phyloP scores from a whole-genome alignment of 2,329 filamentous ascomycete genomes.

The Drechslera avenae region DNA sequence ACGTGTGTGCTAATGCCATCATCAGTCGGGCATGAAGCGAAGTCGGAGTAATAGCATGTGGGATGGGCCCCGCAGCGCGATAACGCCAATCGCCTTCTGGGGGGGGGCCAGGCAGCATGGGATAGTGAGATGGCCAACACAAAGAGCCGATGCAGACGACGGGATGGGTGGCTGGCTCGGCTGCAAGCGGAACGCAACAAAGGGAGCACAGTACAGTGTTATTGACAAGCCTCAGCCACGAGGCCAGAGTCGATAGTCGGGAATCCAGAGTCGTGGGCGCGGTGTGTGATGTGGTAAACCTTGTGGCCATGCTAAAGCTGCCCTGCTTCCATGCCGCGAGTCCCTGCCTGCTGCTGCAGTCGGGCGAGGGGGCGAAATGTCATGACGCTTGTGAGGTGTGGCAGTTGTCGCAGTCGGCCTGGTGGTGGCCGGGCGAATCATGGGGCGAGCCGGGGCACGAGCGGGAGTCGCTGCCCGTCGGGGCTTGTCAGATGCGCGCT shows the following conservation, averaged over 20 bases:
- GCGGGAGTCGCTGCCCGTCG: slow-evolving; percentile 24
- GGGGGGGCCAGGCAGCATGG: slow-evolving; percentile 35
- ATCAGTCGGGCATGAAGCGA: slow-evolving; percentile 26
- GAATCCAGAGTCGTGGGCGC: no score
- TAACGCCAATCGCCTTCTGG: slow-evolving; percentile 40
- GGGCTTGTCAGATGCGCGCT: slow-evolving; percentile 19
- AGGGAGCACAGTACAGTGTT: neutral
- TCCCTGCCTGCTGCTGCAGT: slow-evolving; percentile 15
- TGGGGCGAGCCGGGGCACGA: slow-evolving; percentile 14
- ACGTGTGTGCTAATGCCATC: slow-evolving; percentile 16
- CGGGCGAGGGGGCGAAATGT: slow-evolving; percentile 7
- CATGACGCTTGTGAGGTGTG: slow-evolving; percentile 20
- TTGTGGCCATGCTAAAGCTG: neutral
- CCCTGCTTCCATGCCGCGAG: slow-evolving; percentile 19
- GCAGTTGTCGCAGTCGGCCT: slow-evolving; percentile 16
- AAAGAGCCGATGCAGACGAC: slow-evolving; percentile 12
- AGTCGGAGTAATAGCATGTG: slow-evolving; percentile 31
- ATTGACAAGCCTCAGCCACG: no score
- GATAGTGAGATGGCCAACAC: slow-evolving; percentile 25
- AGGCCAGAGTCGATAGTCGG: no score
- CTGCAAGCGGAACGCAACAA: slow-evolving; percentile 31
- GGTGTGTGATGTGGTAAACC: no score
- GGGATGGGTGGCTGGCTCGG: slow-evolving; percentile 30
- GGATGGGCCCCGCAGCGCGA: slow-evolving; percentile 33
- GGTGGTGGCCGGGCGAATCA: slow-evolving; percentile 24